These are phyloP conservation scores for Blattamonas nauphoetae DNA, from an alignment of 78 protist genomes.

Conservation along the genomic window DNA sequence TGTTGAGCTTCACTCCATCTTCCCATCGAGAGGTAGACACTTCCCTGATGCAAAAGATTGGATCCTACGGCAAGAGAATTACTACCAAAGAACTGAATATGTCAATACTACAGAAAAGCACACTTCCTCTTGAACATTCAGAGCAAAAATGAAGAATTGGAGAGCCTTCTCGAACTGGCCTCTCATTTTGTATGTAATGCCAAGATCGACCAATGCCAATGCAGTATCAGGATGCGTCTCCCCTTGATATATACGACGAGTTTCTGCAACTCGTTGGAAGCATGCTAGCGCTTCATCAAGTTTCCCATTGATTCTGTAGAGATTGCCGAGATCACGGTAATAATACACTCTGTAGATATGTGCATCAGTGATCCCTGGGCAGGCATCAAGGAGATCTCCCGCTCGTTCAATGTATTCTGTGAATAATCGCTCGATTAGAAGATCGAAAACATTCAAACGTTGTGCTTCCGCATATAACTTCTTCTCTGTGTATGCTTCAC, in stretches of 20 bases:
- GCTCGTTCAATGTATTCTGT: neutral
- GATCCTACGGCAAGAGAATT: neutral
- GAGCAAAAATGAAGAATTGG: neutral
- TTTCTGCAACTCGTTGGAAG: neutral
- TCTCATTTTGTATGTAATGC: neutral
- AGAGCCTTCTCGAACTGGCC: neutral
- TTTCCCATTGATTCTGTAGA: neutral
- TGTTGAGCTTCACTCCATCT: neutral
- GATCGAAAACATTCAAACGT: too few species aligned
- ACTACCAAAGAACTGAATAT: neutral
- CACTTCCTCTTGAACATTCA: neutral
- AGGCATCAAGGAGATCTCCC: neutral
- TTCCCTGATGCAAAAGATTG: neutral
- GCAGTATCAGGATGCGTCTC: neutral
- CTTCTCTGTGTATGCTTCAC: neutral
- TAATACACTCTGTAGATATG: neutral
- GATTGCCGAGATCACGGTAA: neutral
- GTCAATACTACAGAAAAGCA: neutral
- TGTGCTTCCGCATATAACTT: neutral
- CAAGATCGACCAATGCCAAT: neutral
- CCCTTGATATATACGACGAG: neutral
- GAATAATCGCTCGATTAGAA: too few species aligned
- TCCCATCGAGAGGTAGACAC: neutral
- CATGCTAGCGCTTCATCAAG: neutral
- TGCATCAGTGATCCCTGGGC: neutral